phyloP scores from a whole-genome alignment of 164 flowering plant genomes.

The Chloranthus sessilifolius region DNA sequence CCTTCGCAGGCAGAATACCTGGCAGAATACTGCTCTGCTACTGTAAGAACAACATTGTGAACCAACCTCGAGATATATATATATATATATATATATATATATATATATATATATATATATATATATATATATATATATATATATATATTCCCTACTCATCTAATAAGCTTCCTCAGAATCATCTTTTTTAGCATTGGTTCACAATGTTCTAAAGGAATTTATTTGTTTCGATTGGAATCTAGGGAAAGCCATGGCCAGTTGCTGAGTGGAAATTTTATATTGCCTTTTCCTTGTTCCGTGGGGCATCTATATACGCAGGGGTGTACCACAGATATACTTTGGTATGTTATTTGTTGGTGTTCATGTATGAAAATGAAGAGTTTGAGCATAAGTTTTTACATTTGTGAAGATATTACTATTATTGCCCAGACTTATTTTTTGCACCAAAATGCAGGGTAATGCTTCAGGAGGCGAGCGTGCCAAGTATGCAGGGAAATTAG shows the following conservation, averaged over 20 bases:
- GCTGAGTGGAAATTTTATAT: constrained; percentile 84
- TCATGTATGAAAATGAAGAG: neutral
- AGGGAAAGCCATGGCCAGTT: constrained; percentile 90
- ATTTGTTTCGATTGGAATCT: neutral
- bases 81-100: too few relatives aligned
- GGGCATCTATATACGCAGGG: constrained; percentile 65
- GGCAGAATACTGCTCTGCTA: constrained; percentile 67
- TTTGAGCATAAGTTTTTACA: neutral
- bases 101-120: too few relatives aligned
- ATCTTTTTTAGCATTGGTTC: too few relatives aligned
- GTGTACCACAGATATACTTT: constrained; percentile 61
- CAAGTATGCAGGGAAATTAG: constrained; percentile 38
- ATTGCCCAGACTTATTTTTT: neutral
- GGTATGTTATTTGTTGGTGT: constrained; percentile 34
- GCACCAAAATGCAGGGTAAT: constrained; percentile 60
- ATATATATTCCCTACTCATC: too few relatives aligned
- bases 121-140: too few relatives aligned
- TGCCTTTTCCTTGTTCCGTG: constrained; percentile 77
- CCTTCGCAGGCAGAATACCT: constrained; percentile 74
- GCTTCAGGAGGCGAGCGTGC: constrained; percentile 98
- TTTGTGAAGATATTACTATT: neutral
- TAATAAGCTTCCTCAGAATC: neutral
- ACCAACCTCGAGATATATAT: too few relatives aligned
- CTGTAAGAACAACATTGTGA: constrained; percentile 54
- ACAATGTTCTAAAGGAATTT: too few relatives aligned